Conservation (phyloP, 768 basidiomycete genomes). For the Xerocomellus amylosporus region DNA sequence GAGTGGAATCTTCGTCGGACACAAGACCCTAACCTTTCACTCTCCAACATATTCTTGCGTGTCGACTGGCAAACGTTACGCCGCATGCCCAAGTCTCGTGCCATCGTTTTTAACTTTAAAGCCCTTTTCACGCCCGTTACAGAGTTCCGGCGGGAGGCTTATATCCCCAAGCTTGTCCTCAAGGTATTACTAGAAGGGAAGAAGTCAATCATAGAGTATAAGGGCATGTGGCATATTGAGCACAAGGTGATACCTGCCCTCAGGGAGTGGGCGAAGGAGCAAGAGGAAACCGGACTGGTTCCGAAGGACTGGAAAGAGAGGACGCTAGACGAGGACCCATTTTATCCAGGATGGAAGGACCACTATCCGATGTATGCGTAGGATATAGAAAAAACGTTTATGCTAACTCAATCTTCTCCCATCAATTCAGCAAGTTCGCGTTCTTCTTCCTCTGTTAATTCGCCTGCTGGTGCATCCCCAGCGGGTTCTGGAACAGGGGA, state of each 20-base stretch:
- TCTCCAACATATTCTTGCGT: slow-evolving; percentile 44
- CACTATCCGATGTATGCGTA: slow-evolving; percentile 19
- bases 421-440: slow-evolving; percentile 82
- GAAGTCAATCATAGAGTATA: slow-evolving; percentile 41
- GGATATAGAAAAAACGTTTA: background rate
- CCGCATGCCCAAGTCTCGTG: slow-evolving; percentile 44
- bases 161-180: slow-evolving; percentile 45
- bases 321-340: slow-evolving; percentile 50
- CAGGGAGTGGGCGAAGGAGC: slow-evolving; percentile 45
- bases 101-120: slow-evolving; percentile 54
- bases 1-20: slow-evolving; percentile 34
- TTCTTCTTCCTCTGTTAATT: slow-evolving; percentile 86
- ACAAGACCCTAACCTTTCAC: slow-evolving; percentile 35
- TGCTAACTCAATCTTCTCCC: slow-evolving; percentile 32
- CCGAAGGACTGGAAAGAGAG: slow-evolving; percentile 47
- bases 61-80: slow-evolving; percentile 58
- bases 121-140: slow-evolving; percentile 50
- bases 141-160: slow-evolving; percentile 43
- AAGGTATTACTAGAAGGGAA: slow-evolving; percentile 44
- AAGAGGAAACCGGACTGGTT: slow-evolving; percentile 46
- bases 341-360: slow-evolving; percentile 47
- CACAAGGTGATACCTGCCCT: slow-evolving; percentile 47
- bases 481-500: slow-evolving; percentile 29
- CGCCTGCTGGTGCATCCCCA: slow-evolving; percentile 29
- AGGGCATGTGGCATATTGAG: slow-evolving; percentile 40